Base-by-base conservation (phyloP, 176 grass and related monocot species). In the Oryza officinalis region DNA sequence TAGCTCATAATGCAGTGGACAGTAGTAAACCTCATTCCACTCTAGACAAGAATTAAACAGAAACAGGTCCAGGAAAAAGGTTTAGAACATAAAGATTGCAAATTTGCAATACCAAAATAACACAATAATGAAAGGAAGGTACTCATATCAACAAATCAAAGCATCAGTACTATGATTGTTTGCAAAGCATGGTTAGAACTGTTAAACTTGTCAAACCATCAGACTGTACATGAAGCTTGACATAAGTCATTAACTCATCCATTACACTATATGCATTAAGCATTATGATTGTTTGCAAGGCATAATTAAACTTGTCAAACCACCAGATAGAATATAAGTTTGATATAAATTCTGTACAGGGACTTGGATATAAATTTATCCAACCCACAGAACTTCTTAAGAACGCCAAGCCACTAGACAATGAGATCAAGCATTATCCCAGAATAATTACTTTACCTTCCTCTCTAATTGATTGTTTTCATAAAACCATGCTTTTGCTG, bases 401-500 rank as follows among this genome's bases (percentile, higher is more conserved):
- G 31, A 47, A n/a, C 60, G 1, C 35, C n/a, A 41, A 66, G 26
- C 10, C 41, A 77, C 65, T 32, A 81, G 30, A 35, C 45, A 17
- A 63, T 49, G 37, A 27, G 27, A 83, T 71, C 25, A 14, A 17
- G 33, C 15, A 68, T 72, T 80, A 84, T 47, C 72, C 46, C 26
- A 71, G 37, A 15, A 22, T 28, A 82, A 67, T 31, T 79, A 81
- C 85, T 49, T 65, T 75, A 93, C 96, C 91, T 92, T 96, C 77
- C 74, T 78, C 83, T 99, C 88, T 13, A 95, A 81, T 78, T 94
- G 83, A 60, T 92, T 92, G 63, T 89, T 92, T 89, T 91, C 85
- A 85, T 54, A 84, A 92, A 96, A 74, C 96, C 96, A 99, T 79
- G 96, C 83, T 89, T 91, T 87, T 81, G 89, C 88, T 59, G 91